Evolutionary conservation across 805 yeast genomes (phyloP).

Genomic region (Saccharomycopsis fodiens): DNA sequence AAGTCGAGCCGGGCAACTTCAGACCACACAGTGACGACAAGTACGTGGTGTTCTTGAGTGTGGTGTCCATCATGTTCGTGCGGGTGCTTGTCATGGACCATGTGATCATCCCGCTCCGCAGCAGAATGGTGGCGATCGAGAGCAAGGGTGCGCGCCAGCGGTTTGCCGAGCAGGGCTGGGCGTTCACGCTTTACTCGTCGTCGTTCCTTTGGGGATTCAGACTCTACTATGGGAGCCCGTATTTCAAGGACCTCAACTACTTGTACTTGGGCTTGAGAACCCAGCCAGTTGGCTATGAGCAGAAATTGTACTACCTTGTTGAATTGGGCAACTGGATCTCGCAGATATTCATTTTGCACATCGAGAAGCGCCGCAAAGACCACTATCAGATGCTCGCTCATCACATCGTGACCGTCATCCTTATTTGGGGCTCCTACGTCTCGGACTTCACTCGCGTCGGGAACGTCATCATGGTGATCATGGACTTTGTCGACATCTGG

Average conservation of each 20-base stretch:
- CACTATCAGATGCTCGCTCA: constrained; percentile 81
- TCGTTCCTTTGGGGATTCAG: constrained; percentile 52
- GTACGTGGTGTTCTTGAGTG: constrained; percentile 46
- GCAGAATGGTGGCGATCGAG: constrained; percentile 32
- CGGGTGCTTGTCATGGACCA: constrained; percentile 55
- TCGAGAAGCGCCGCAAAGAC: constrained; percentile 78
- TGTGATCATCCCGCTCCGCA: constrained; percentile 51
- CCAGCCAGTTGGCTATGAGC: constrained; percentile 58
- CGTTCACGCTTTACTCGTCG: constrained; percentile 46
- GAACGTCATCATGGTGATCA: constrained; percentile 63
- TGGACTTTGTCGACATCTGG: constrained; percentile 78
- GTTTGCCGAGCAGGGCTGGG: constrained; percentile 87
- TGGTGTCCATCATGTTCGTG: constrained; percentile 48
- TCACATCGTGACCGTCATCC: constrained; percentile 69
- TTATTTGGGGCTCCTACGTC: constrained; percentile 65
- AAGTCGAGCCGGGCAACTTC: constrained; percentile 28
- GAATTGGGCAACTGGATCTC: constrained; percentile 77
- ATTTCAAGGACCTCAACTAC: constrained; percentile 49
- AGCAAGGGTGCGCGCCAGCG: constrained; percentile 49
- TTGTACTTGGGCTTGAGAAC: constrained; percentile 47
- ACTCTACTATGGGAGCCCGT: constrained; percentile 50
- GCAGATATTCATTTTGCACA: constrained; percentile 66
- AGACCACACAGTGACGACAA: constrained; percentile 51
- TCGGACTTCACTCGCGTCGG: constrained; percentile 73
- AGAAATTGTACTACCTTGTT: constrained; percentile 65